Evolutionary conservation across 129 eudicot genomes (phyloP).

Genomic region (Logfia minima): DNA sequence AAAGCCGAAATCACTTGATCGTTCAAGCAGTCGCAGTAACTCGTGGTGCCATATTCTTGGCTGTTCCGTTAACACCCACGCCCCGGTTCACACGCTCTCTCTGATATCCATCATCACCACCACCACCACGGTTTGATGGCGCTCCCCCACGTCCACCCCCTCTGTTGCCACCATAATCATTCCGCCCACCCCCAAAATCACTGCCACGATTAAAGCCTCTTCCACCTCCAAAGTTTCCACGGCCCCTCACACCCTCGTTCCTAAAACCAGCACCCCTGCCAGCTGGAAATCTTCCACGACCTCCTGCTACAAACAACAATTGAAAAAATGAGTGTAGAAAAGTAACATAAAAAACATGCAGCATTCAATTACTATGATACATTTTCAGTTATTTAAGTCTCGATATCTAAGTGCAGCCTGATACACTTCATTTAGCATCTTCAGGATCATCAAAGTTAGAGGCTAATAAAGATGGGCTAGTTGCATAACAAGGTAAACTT

Average conservation of each 20-base stretch:
- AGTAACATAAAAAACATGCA: background rate
- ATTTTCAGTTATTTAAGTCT: background rate
- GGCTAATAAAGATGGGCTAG: background rate
- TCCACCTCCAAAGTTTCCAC: slow-evolving; percentile 56
- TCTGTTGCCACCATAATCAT: slow-evolving; percentile 46
- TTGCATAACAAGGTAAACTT: background rate
- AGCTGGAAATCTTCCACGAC: slow-evolving; percentile 60
- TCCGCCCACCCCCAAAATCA: slow-evolving; percentile 46
- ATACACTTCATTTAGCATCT: background rate
- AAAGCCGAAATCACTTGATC: background rate
- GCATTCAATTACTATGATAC: background rate
- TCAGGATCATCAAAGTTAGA: background rate
- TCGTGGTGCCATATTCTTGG: slow-evolving; percentile 66
- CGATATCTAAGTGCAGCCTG: background rate
- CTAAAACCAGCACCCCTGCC: slow-evolving; percentile 74
- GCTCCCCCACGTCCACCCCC: slow-evolving; percentile 63
- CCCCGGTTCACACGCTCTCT: slow-evolving; percentile 59
- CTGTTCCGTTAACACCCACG: slow-evolving; percentile 49
- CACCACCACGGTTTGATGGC: slow-evolving; percentile 51
- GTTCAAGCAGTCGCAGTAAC: slow-evolving; percentile 75
- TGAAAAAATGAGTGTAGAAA: background rate
- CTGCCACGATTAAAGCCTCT: slow-evolving; percentile 30
- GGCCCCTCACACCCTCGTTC: slow-evolving; percentile 73
- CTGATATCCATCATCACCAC: slow-evolving; percentile 58
- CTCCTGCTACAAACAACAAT: slow-evolving; percentile 30